phyloP scores from a whole-genome alignment of 371 early-diverging fungal genomes.

The Cladochytrium tenue region DNA sequence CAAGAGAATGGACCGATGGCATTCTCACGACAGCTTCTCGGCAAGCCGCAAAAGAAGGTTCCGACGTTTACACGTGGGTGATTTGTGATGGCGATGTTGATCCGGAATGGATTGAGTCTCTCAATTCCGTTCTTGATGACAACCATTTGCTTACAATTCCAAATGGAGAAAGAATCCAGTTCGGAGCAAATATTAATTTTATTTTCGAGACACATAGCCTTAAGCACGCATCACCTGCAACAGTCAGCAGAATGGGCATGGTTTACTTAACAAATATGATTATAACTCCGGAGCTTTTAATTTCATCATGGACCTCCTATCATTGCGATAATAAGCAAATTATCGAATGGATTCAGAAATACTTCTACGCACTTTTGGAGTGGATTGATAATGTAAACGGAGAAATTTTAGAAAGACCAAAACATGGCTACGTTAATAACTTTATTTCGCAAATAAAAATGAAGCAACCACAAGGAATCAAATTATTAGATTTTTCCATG shows the following conservation, averaged over 20 bases:
- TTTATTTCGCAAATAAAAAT: too few relatives aligned
- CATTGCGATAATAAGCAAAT: too few relatives aligned
- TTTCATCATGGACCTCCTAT: too few relatives aligned
- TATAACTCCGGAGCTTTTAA: too few relatives aligned
- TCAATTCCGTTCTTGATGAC: constrained; percentile 64
- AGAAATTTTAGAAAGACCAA: too few relatives aligned
- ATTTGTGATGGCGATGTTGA: constrained; percentile 61
- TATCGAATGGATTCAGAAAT: too few relatives aligned
- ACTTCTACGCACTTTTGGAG: too few relatives aligned
- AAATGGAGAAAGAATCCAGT: constrained; percentile 60
- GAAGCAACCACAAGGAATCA: too few relatives aligned
- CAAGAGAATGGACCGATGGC: constrained; percentile 61
- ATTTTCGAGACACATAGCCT: constrained; percentile 59
- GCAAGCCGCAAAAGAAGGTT: constrained; percentile 47
- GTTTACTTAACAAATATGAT: constrained; percentile 57
- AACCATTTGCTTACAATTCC: constrained; percentile 61
- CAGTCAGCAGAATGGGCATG: constrained; percentile 63
- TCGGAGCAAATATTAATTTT: constrained; percentile 58
- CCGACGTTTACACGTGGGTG: constrained; percentile 49
- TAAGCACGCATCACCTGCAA: constrained; percentile 61
- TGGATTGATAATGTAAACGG: too few relatives aligned
- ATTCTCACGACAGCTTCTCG: constrained; percentile 52
- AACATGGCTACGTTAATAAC: too few relatives aligned
- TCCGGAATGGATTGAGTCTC: constrained; percentile 61
- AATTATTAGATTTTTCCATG: constrained; percentile 37